phyloP scores from a whole-genome alignment of 257 asterid species.

The Solanum habrochaites region DNA sequence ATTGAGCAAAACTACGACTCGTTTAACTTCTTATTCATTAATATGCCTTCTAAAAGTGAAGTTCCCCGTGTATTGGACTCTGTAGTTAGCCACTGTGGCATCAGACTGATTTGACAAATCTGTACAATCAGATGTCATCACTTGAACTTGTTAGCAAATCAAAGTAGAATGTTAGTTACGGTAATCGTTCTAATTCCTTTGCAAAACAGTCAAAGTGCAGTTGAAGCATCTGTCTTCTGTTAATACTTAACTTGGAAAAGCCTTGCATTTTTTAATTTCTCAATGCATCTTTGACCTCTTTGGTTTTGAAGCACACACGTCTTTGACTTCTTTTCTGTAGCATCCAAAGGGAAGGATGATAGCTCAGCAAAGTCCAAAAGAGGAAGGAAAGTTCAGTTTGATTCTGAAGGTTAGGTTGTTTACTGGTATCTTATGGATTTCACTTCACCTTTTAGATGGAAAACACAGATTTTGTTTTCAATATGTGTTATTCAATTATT shows the following conservation, averaged over 20 bases:
- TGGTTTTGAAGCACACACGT: neutral
- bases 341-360: slow-evolving; percentile 39
- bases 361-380: slow-evolving; percentile 32
- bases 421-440: neutral
- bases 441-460: neutral
- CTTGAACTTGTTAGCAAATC: neutral
- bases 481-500: neutral
- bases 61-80: neutral
- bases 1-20: neutral
- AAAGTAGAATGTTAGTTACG: neutral
- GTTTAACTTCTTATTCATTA: neutral
- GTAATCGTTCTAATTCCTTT: neutral
- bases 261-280: neutral
- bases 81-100: neutral
- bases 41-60: neutral
- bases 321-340: slow-evolving; percentile 6
- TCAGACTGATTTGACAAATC: neutral
- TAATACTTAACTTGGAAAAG: neutral
- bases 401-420: slow-evolving; percentile 36
- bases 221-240: neutral
- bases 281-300: neutral
- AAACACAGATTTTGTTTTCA: neutral
- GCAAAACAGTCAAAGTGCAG: neutral
- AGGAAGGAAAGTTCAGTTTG: slow-evolving; percentile 66
- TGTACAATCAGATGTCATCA: neutral